Evolutionary conservation across 169 alveolate species (phyloP).

Genomic region (Babesia ovis): DNA sequence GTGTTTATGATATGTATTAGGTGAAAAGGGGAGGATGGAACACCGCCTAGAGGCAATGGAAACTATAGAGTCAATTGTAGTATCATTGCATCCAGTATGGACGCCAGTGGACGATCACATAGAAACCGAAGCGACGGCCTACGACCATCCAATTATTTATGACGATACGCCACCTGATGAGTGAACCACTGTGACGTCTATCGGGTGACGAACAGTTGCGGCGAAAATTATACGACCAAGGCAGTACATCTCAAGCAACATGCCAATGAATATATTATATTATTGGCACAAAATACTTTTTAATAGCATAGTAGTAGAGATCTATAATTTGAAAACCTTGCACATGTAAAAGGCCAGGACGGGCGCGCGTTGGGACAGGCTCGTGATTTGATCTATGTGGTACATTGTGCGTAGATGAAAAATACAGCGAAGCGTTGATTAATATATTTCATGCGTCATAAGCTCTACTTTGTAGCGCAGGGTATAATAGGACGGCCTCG

Average conservation of each 20-base stretch:
- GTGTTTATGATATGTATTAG: background rate
- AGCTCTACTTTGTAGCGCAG: too few relatives aligned
- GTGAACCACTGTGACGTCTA: constrained; percentile 44
- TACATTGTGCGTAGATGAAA: too few relatives aligned
- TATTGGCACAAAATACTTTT: too few relatives aligned
- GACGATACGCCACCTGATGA: background rate
- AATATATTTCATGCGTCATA: too few relatives aligned
- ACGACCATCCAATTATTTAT: constrained; percentile 15
- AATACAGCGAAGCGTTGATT: too few relatives aligned
- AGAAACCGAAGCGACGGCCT: constrained; percentile 48
- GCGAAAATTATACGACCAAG: background rate
- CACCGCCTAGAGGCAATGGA: constrained; percentile 57
- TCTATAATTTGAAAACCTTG: background rate
- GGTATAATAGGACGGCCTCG: too few relatives aligned
- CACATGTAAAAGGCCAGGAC: background rate
- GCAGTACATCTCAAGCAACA: too few relatives aligned
- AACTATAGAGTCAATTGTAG: constrained; percentile 32
- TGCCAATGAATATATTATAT: too few relatives aligned
- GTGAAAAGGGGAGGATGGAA: constrained; percentile 22
- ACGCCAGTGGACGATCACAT: constrained; percentile 57
- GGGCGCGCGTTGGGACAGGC: background rate
- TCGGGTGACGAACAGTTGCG: background rate
- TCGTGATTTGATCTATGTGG: too few relatives aligned
- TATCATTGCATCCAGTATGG: constrained; percentile 64
- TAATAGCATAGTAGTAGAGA: too few relatives aligned